Conservation (phyloP, 1,284 basidiomycete species). For the Ceratorhiza oryzae-sativae region DNA sequence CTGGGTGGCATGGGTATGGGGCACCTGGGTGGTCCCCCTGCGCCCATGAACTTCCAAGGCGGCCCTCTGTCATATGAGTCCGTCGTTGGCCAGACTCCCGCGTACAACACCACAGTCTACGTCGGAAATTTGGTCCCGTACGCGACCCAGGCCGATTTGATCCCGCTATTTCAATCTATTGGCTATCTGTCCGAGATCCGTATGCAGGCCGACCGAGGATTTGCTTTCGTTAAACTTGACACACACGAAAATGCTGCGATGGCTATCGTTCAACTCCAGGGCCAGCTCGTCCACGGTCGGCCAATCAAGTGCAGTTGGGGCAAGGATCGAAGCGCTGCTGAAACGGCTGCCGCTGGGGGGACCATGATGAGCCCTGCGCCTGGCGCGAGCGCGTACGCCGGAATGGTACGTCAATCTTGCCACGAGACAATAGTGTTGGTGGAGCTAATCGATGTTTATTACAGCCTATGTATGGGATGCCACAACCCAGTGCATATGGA, state of each 20-base stretch:
- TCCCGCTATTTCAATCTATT: conserved; percentile 95
- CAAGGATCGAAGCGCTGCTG: conserved; percentile 86
- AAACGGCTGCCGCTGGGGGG: conserved; percentile 58
- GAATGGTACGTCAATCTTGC: conserved; percentile 63
- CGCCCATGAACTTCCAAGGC: conserved; percentile 85
- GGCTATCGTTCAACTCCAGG: conserved; percentile 95
- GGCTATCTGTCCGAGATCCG: conserved; percentile 98
- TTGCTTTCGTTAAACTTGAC: conserved; percentile 98
- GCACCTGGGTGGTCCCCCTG: conserved; percentile 60
- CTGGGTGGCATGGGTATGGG: conserved; percentile 28
- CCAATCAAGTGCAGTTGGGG: conserved; percentile 99
- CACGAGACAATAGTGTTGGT: neutral
- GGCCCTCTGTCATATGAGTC: conserved; percentile 87
- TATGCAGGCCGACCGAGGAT: conserved; percentile 97
- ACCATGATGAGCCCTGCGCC: conserved; percentile 66
- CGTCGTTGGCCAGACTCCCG: conserved; percentile 87
- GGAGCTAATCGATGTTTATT: conserved; percentile 13
- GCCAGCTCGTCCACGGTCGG: conserved; percentile 92
- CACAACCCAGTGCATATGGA: conserved; percentile 77
- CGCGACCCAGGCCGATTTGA: conserved; percentile 93
- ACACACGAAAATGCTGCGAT: conserved; percentile 97
- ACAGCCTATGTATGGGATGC: conserved; percentile 86
- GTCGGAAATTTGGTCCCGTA: conserved; percentile 98
- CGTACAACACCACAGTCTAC: conserved; percentile 95
- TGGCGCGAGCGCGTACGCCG: conserved; percentile 68